Evolutionary conservation across 768 basidiomycete genomes (phyloP), one percentile per base, ranked within the genome.

Genomic region (Xerocomellus amylosporus): DNA sequence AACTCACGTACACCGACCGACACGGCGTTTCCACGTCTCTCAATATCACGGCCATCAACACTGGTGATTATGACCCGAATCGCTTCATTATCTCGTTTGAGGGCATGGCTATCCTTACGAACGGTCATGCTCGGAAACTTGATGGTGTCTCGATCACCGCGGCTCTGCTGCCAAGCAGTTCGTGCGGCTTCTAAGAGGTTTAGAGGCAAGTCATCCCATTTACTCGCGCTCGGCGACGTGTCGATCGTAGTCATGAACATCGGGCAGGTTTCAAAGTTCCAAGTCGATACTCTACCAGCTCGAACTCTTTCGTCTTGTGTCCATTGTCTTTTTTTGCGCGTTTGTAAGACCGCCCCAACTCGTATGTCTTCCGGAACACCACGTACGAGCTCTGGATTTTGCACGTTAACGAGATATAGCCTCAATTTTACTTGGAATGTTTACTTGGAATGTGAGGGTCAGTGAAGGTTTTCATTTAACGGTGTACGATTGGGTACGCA

Each of bases 1-100:
- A 74, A 54, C 64, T 87, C 58, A 77, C 78, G 6, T 85, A 76
- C 67, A 73, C 73, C 36, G 12, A 55, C 50, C 33, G 56, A 8
- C 48, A 62, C 9, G 72, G 73, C 6, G 58, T 53, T 2, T 65
- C 62, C 22, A 74, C 56, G 52, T 77, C 65, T 50, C 73, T 84
- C 66, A 76, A 76, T 41, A 63, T 85, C 13, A 67, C 80, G 4
- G 84, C 79, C 2, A 69, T 87, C 31, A 84, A 87, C 58, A 70
- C 76, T 38, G 73, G 81, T 5, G 58, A 61, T 17, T 7, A 28
- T 9, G 12, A 15, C 10, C 2, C 6, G 20, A 56, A 64, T 0
- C 72, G 69, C 5, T 81, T 78, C 62, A 75, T 71, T 17, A 37
- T 59, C 60, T 73, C 75, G n/a, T 17, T 61, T 45, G 56, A 63